Conservation (phyloP, 2,329 filamentous ascomycete genomes). For the Diaporthe aspalathi region DNA sequence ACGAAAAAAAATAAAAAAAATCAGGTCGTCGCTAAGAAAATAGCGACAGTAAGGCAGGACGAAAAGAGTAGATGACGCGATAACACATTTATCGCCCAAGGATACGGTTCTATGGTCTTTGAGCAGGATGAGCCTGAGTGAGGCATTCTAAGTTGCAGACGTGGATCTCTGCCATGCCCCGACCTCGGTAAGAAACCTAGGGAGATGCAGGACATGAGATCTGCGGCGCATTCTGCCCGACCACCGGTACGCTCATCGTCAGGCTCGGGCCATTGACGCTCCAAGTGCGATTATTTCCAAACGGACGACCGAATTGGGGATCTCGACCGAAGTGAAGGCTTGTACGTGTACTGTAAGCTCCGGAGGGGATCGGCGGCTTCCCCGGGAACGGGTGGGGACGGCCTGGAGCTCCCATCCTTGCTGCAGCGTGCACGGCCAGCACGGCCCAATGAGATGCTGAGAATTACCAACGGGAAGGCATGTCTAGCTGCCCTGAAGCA, state of each 20-base stretch:
- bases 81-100: no score
- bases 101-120: no score
- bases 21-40: no score
- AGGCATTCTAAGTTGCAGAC: no score
- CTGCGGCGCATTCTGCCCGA: no score
- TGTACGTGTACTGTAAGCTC: background rate
- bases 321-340: background rate
- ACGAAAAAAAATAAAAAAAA: no score
- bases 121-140: no score
- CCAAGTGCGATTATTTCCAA: background rate
- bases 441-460: conserved; percentile 32
- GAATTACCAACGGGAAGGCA: conserved; percentile 31
- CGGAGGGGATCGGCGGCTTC: conserved; percentile 14
- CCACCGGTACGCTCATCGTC: background rate
- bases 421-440: background rate
- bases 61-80: no score
- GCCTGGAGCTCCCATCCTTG: background rate
- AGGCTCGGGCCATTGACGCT: background rate
- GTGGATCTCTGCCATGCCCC: no score
- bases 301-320: background rate
- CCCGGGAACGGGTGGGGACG: conserved; percentile 12
- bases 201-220: no score
- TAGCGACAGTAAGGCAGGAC: no score
- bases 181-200: no score
- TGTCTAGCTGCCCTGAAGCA: background rate